These are phyloP conservation scores for Mortierella alpina DNA, from an alignment of 192 early-diverging fungal species.

Conservation along the genomic window DNA sequence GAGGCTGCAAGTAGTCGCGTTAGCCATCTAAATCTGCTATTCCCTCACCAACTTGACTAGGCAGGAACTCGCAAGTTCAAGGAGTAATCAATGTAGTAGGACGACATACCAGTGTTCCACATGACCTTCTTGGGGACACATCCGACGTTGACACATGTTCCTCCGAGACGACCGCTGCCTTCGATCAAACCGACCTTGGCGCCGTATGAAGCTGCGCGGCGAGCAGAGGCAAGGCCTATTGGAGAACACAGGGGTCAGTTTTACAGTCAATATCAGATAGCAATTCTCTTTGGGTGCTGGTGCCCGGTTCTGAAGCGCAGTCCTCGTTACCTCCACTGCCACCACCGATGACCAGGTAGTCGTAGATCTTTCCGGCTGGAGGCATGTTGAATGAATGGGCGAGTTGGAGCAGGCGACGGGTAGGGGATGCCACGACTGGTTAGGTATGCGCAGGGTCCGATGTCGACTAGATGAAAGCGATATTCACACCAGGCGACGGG, in stretches of 20 bases:
- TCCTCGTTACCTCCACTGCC: slow-evolving; percentile 70
- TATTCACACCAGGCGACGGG: slow-evolving; percentile 35
- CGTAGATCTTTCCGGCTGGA: slow-evolving; percentile 68
- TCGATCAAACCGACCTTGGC: slow-evolving; percentile 94
- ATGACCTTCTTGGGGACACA: slow-evolving; percentile 95
- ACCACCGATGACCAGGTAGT: slow-evolving; percentile 97
- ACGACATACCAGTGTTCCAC: slow-evolving; percentile 89
- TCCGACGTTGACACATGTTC: slow-evolving; percentile 96
- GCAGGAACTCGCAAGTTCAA: neutral
- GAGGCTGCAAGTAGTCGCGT: slow-evolving; percentile 59
- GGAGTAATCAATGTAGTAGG: neutral
- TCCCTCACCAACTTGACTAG: neutral
- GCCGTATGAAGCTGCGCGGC: slow-evolving; percentile 91
- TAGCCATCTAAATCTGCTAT: too few relatives aligned
- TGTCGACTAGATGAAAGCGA: slow-evolving; percentile 24
- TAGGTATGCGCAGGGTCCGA: slow-evolving; percentile 26
- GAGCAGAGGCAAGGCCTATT: slow-evolving; percentile 88
- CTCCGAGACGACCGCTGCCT: slow-evolving; percentile 77
- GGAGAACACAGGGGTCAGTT: neutral
- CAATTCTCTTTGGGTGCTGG: neutral
- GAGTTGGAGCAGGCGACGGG: slow-evolving; percentile 48
- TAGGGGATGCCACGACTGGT: slow-evolving; percentile 37
- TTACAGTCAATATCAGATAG: neutral
- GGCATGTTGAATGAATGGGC: slow-evolving; percentile 49
- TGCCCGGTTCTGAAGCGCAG: neutral